Conservation (phyloP, 768 basidiomycete species). For the Trametes elegans region DNA sequence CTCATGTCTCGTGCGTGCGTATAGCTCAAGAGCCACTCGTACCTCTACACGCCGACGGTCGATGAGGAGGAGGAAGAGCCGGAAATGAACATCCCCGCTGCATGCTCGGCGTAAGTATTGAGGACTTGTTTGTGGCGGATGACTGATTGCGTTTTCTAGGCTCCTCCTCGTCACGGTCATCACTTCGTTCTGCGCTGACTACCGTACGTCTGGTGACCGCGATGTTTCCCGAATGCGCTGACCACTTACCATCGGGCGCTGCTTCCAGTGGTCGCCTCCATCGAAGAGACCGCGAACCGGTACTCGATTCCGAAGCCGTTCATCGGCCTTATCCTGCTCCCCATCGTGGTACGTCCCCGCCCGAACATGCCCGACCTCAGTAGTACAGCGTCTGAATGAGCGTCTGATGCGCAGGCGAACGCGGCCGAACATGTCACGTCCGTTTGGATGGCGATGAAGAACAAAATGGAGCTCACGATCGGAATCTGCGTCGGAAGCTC, state of each 20-base stretch:
- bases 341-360: constrained; percentile 66
- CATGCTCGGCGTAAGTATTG: constrained; percentile 46
- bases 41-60: constrained; percentile 54
- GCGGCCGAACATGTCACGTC: constrained; percentile 85
- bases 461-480: constrained; percentile 72
- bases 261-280: constrained; percentile 76
- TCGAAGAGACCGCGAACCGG: constrained; percentile 84
- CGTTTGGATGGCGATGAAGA: constrained; percentile 87
- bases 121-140: neutral
- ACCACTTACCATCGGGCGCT: too few species aligned
- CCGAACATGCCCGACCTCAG: neutral
- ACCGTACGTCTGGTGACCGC: constrained; percentile 45
- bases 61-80: constrained; percentile 39
- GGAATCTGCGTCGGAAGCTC: constrained; percentile 80
- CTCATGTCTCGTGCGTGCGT: neutral
- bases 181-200: constrained; percentile 90
- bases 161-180: constrained; percentile 73
- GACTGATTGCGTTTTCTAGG: constrained; percentile 33
- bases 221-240: neutral
- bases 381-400: neutral
- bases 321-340: constrained; percentile 84
- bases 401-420: constrained; percentile 49
- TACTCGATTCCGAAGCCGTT: constrained; percentile 82
- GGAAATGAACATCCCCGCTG: constrained; percentile 71
- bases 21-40: constrained; percentile 70